These are phyloP conservation scores for Fraxinus angustifolia DNA, from an alignment of 305 asterid species.

Conservation along the genomic window DNA sequence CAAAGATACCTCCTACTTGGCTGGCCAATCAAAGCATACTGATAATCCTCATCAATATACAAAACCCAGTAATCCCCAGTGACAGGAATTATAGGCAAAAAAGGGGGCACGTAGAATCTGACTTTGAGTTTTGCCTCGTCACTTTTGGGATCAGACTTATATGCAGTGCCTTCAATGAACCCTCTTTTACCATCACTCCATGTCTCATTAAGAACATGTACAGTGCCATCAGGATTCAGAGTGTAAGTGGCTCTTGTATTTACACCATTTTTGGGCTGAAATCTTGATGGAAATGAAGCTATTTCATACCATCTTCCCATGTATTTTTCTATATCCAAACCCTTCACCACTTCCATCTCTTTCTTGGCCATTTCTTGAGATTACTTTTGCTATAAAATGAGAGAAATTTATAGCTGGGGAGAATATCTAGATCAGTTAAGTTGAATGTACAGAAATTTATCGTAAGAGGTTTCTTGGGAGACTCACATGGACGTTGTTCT, in stretches of 20 bases:
- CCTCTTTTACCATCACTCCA: conserved; percentile 56
- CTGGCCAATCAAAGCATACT: conserved; percentile 50
- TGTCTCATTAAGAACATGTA: conserved; percentile 55
- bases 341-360: conserved; percentile 49
- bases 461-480: no score
- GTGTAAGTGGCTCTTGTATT: conserved; percentile 63
- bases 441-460: no score
- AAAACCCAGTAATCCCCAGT: conserved; percentile 45
- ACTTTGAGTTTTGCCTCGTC: conserved; percentile 50
- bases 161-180: conserved; percentile 49
- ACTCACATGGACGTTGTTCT: no score
- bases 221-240: conserved; percentile 47
- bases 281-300: conserved; percentile 50
- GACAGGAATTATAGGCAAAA: conserved; percentile 43
- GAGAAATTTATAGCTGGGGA: background rate
- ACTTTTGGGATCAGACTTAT: conserved; percentile 44
- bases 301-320: conserved; percentile 72
- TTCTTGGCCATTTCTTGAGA: conserved; percentile 31
- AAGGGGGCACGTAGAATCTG: conserved; percentile 41
- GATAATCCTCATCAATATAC: conserved; percentile 32
- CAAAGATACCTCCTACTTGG: conserved; percentile 47
- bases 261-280: conserved; percentile 48
- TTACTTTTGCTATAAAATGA: background rate
- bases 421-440: background rate
- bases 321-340: conserved; percentile 41